Evolutionary conservation across 2,329 filamentous ascomycete species (phyloP).

Genomic region (Thermochaetoides dissita): DNA sequence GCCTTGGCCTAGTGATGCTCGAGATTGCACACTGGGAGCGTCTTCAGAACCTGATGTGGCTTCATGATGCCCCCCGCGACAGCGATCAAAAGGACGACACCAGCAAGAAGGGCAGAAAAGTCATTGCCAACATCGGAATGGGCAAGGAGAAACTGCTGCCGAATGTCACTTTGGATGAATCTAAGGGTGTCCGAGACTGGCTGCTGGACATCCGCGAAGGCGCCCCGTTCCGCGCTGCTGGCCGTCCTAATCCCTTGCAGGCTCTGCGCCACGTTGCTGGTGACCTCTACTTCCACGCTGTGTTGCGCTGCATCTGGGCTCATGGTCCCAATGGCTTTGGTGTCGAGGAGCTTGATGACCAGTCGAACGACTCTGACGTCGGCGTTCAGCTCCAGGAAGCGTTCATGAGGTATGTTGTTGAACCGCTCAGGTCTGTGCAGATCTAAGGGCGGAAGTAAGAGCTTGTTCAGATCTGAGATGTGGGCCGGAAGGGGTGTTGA

Average conservation of each 20-base stretch:
- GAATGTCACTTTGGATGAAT: slow-evolving; percentile 10
- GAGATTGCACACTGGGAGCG: slow-evolving; percentile 38
- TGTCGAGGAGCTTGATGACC: slow-evolving; percentile 11
- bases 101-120: not conserved
- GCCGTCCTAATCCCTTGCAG: slow-evolving; percentile 8
- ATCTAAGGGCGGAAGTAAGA: slow-evolving; percentile 4
- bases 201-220: slow-evolving; percentile 8
- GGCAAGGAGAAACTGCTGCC: not conserved
- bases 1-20: slow-evolving; percentile 32
- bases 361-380: slow-evolving; percentile 11
- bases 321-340: slow-evolving; percentile 15
- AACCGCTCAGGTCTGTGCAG: slow-evolving; percentile 10
- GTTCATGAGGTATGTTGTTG: slow-evolving; percentile 14
- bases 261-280: slow-evolving; percentile 13
- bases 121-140: not conserved
- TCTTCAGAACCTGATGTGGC: slow-evolving; percentile 24
- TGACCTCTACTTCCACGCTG: slow-evolving; percentile 12
- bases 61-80: not conserved
- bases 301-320: slow-evolving; percentile 14
- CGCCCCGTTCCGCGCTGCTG: slow-evolving; percentile 7
- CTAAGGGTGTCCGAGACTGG: slow-evolving; percentile 14
- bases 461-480: not conserved
- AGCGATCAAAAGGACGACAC: too few relatives aligned
- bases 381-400: slow-evolving; percentile 13
- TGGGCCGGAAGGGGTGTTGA: too few relatives aligned